phyloP scores from a whole-genome alignment of 23 red algal genomes.

The Agarophyton chilense region DNA sequence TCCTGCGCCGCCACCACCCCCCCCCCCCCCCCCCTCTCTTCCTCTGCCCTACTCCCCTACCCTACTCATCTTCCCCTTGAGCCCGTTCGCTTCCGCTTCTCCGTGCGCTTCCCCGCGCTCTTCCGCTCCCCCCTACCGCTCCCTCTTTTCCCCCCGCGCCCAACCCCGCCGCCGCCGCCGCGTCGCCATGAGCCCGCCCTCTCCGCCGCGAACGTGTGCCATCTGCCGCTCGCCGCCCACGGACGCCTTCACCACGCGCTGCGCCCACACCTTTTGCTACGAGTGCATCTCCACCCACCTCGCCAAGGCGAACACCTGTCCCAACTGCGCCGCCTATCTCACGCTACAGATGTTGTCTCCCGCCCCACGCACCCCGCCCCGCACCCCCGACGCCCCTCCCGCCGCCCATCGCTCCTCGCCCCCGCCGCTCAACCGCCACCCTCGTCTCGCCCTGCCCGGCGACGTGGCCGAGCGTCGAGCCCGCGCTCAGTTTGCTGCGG shows the following conservation, averaged over 20 bases:
- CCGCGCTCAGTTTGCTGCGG: not conserved
- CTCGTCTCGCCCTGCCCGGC: not conserved
- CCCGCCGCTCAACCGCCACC: not conserved
- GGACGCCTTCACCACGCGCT: conserved; percentile 70
- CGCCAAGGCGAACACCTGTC: conserved; percentile 66
- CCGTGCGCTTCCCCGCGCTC: too few relatives aligned
- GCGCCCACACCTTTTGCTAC: conserved; percentile 91
- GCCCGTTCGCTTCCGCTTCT: too few relatives aligned
- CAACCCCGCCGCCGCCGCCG: not conserved
- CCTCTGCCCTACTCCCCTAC: too few relatives aligned
- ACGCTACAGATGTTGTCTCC: conserved; percentile 49
- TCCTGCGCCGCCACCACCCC: too few relatives aligned
- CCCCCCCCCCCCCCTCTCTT: too few relatives aligned
- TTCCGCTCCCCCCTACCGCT: not conserved
- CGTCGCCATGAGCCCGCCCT: conserved; percentile 2
- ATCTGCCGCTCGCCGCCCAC: conserved; percentile 80
- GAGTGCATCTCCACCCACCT: conserved; percentile 88
- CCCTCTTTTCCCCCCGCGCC: not conserved
- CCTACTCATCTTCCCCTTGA: too few relatives aligned
- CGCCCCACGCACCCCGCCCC: conserved; percentile 21
- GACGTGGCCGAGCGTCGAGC: not conserved
- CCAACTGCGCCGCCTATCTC: conserved; percentile 77
- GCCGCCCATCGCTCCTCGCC: not conserved
- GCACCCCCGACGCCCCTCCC: conserved; percentile 1
- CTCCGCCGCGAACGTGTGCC: conserved; percentile 49